Evolutionary conservation across 192 early-diverging fungal genomes (phyloP).

Genomic region (Linnemannia zychae): DNA sequence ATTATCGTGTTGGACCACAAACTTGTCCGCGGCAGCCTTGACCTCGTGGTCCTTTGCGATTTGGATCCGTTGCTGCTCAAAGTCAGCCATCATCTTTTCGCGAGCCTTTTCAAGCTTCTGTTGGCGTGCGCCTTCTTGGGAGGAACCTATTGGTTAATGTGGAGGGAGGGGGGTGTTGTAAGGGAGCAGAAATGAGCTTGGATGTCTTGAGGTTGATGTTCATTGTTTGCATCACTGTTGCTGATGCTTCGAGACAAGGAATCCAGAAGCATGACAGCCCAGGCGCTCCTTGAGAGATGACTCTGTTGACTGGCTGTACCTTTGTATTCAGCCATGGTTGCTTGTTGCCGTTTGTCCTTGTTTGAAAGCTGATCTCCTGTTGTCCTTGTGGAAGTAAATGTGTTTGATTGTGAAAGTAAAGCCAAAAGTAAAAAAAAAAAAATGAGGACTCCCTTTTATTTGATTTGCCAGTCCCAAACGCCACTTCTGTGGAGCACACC

Average conservation of each 20-base stretch:
- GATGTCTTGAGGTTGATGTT: not conserved
- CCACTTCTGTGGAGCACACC: no score
- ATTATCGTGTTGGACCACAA: conserved; percentile 80
- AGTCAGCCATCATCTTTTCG: conserved; percentile 75
- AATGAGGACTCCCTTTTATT: not conserved
- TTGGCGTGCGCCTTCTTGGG: conserved; percentile 70
- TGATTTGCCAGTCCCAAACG: not conserved
- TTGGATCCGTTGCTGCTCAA: conserved; percentile 78
- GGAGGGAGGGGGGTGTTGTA: not conserved
- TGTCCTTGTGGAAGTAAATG: not conserved
- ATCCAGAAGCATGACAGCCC: no score
- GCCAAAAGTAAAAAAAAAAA: not conserved
- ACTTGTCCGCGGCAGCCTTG: conserved; percentile 78
- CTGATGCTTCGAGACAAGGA: not conserved
- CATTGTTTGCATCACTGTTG: not conserved
- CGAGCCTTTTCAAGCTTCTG: conserved; percentile 78
- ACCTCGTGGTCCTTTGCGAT: conserved; percentile 83
- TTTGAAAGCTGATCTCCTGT: not conserved
- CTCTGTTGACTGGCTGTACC: conserved; percentile 18
- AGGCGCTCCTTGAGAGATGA: not conserved
- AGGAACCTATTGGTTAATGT: conserved; percentile 35
- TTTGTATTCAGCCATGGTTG: conserved; percentile 59
- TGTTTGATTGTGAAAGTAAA: not conserved
- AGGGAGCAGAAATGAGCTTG: not conserved
- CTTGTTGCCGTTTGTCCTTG: not conserved